Evolutionary conservation across 352 stramenopile genomes (phyloP), one percentile per base, ranked within the genome.

Genomic region (Phytophthora sp.): DNA sequence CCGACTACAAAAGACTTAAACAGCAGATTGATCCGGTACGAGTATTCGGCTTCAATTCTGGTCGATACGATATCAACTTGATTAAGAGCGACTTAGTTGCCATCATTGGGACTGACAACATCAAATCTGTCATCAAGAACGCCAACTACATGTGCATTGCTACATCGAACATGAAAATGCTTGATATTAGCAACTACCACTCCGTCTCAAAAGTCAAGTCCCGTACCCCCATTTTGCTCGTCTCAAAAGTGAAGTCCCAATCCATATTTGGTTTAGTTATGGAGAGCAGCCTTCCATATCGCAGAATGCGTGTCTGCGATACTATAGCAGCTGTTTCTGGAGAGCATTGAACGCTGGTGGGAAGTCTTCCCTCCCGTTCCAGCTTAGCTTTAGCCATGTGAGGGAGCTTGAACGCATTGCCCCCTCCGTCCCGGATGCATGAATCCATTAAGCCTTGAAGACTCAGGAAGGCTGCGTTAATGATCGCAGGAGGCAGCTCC

Each of bases 381-480:
- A 50, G 42, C 42, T 37, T 37, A 1, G 42, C 13, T 18, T 50
- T 50, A 11, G n/a, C n/a, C n/a, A n/a, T n/a, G n/a, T n/a, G n/a
- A n/a, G n/a, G n/a, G n/a, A n/a, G n/a, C n/a, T n/a, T 30, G 42
- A 37, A 50, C 11, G n/a, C 31, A 24, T 65, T 65, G 28, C 30
- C 39, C 6, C 48, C 46, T 11, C n/a, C n/a, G n/a, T n/a, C n/a
- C n/a, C n/a, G n/a, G n/a, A n/a, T n/a, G n/a, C n/a, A n/a, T n/a
- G 23, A 15, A 26, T 65, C 39, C 37, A 58, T 58, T n/a, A 37
- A 26, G 23, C 37, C 7, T 23, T 65, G 48, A 1, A 65, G 39
- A 5, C 34, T 46, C 0, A 65, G 23, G 12, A 65, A 59, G 0
- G 44, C 48, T 11, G 39, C 41, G 21, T 65, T 49, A 7, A 65